Evolutionary conservation across 1,284 basidiomycete species (phyloP).

Genomic region (Porogramme epimiltina): DNA sequence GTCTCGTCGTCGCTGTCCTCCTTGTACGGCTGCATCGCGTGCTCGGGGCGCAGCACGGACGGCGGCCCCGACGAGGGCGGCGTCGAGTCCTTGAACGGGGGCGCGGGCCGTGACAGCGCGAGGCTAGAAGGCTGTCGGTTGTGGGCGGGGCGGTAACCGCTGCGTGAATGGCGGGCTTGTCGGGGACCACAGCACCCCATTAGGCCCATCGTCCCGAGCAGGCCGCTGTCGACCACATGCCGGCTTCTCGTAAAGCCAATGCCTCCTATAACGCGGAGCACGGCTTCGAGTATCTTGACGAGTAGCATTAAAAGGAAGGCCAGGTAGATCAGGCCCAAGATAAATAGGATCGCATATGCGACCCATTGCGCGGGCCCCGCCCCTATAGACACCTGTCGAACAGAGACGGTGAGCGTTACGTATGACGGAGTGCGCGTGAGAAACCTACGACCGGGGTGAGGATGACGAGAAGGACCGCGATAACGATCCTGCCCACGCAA

Average conservation of each 20-base stretch:
- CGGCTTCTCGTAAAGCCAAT: slow-evolving; percentile 86
- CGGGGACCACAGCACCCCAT: slow-evolving; percentile 73
- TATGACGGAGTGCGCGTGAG: slow-evolving; percentile 7
- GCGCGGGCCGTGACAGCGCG: slow-evolving; percentile 28
- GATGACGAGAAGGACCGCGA: slow-evolving; percentile 88
- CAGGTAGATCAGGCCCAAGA: slow-evolving; percentile 85
- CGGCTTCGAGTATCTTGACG: slow-evolving; percentile 83
- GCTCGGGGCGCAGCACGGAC: slow-evolving; percentile 76
- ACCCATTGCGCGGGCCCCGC: slow-evolving; percentile 85
- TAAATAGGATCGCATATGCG: slow-evolving; percentile 87
- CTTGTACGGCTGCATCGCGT: slow-evolving; percentile 72
- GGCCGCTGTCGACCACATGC: slow-evolving; percentile 79
- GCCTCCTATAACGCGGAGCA: slow-evolving; percentile 77
- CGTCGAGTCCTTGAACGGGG: slow-evolving; percentile 31
- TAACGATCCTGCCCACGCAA: slow-evolving; percentile 86
- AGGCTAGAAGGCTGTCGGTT: slow-evolving; percentile 29
- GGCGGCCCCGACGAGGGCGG: slow-evolving; percentile 62
- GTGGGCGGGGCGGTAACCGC: slow-evolving; percentile 25
- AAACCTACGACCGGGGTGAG: slow-evolving; percentile 79
- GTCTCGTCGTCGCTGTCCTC: slow-evolving; percentile 80
- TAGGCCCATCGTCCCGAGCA: slow-evolving; percentile 80
- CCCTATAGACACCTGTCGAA: slow-evolving; percentile 75
- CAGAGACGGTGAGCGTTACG: slow-evolving; percentile 13
- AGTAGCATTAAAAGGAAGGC: slow-evolving; percentile 80
- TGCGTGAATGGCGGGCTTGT: slow-evolving; percentile 39